phyloP scores from a whole-genome alignment of 345 rosid genomes.

The Hibiscus syriacus region DNA sequence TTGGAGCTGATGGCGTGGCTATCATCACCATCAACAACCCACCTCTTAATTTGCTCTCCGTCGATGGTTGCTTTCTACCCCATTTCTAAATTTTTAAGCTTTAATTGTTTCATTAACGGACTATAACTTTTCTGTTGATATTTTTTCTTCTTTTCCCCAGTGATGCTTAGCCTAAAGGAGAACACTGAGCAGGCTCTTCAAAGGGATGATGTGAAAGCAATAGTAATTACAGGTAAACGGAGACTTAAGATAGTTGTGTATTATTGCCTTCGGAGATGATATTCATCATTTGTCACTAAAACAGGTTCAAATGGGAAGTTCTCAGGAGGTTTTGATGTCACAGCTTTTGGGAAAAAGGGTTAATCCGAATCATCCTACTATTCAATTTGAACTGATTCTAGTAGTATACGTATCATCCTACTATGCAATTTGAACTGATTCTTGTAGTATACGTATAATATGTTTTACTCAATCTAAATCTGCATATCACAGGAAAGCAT shows the following conservation, averaged over 20 bases:
- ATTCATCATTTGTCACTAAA: not conserved
- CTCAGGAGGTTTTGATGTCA: constrained; percentile 21
- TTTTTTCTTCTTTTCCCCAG: no score
- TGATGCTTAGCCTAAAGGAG: constrained; percentile 15
- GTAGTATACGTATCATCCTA: no score
- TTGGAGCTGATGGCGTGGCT: constrained; percentile 2
- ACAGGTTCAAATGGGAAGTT: constrained; percentile 12
- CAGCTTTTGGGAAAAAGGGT: constrained; percentile 16
- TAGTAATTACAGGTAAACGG: constrained; percentile 19
- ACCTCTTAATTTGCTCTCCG: constrained; percentile 5
- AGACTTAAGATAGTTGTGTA: not conserved
- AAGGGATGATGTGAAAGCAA: constrained; percentile 20
- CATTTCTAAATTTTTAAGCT: not conserved
- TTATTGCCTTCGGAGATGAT: not conserved
- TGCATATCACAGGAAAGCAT: constrained; percentile 1
- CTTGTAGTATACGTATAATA: not conserved
- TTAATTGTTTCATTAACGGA: not conserved
- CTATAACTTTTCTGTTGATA: not conserved
- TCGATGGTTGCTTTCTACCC: not conserved
- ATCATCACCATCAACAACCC: constrained; percentile 9
- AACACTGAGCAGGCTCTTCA: constrained; percentile 8
- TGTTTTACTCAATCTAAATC: not conserved
- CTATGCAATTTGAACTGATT: no score
- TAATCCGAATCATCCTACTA: no score
- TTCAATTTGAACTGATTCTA: no score